phyloP scores from a whole-genome alignment of 2,329 filamentous ascomycete species.

The Colletotrichum lini region DNA sequence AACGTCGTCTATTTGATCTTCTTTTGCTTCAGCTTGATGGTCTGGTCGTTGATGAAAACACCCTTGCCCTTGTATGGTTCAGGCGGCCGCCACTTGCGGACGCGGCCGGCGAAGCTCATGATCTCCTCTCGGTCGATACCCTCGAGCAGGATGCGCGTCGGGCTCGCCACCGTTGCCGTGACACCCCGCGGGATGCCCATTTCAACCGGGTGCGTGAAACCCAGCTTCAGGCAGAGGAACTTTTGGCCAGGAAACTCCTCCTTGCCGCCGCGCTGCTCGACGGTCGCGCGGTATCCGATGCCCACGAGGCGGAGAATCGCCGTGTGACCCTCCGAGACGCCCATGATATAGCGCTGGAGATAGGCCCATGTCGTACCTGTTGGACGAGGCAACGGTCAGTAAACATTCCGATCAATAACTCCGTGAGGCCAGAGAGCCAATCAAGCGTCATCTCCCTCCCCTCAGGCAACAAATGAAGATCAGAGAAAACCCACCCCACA shows the following conservation, averaged over 20 bases:
- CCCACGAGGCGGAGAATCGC: constrained; percentile 93
- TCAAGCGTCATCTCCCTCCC: not conserved
- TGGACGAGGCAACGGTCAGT: constrained; percentile 44
- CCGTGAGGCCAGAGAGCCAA: not conserved
- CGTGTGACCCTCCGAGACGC: constrained; percentile 96
- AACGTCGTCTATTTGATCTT: constrained; percentile 82
- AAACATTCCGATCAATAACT: not conserved
- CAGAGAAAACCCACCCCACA: constrained; percentile 82
- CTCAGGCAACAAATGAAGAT: not conserved
- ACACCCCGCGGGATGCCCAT: constrained; percentile 86
- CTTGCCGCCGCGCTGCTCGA: constrained; percentile 83
- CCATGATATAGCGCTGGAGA: constrained; percentile 90
- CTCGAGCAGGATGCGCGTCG: constrained; percentile 91
- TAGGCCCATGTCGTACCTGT: constrained; percentile 91
- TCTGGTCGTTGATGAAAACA: constrained; percentile 98
- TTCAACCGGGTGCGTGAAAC: constrained; percentile 96
- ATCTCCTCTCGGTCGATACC: constrained; percentile 88
- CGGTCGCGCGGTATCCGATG: constrained; percentile 92
- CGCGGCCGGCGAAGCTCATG: constrained; percentile 91
- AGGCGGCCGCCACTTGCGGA: constrained; percentile 88
- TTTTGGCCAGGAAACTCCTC: constrained; percentile 85
- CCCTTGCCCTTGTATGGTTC: constrained; percentile 99
- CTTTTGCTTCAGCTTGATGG: constrained; percentile 98
- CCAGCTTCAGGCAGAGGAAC: constrained; percentile 94
- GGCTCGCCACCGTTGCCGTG: constrained; percentile 88